phyloP scores from a whole-genome alignment of 208 protist genomes.

The Tritrichomonas musculus region DNA sequence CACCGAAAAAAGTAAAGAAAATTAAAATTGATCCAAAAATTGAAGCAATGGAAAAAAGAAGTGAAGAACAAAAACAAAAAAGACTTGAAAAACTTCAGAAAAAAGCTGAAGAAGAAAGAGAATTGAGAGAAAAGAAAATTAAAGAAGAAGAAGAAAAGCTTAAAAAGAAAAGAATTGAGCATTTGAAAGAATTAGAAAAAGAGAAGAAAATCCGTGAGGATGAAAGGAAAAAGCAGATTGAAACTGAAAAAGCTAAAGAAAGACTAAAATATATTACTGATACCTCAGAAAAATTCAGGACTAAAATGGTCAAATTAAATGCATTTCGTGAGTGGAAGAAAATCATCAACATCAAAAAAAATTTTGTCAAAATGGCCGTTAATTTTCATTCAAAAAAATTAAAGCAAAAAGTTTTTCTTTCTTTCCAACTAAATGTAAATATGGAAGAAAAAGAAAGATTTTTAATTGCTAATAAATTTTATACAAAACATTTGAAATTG shows the following conservation, averaged over 20 bases:
- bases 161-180: background rate
- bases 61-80: background rate
- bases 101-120: background rate
- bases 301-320: background rate
- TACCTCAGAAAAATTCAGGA: background rate
- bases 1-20: background rate
- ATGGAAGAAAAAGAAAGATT: background rate
- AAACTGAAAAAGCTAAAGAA: background rate
- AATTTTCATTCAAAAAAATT: background rate
- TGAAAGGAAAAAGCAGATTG: background rate
- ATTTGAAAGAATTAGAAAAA: background rate
- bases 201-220: conserved; percentile 2
- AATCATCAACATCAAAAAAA: background rate
- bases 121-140: background rate
- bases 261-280: background rate
- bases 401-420: background rate
- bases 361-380: background rate
- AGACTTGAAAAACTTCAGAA: background rate
- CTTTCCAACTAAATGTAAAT: background rate
- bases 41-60: background rate
- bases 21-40: conserved; percentile 31
- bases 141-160: background rate
- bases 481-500: background rate
- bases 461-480: background rate
- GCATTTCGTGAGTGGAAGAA: background rate